Evolutionary conservation across 1,284 basidiomycete species (phyloP).

Genomic region (Ceratobasidium sp.): DNA sequence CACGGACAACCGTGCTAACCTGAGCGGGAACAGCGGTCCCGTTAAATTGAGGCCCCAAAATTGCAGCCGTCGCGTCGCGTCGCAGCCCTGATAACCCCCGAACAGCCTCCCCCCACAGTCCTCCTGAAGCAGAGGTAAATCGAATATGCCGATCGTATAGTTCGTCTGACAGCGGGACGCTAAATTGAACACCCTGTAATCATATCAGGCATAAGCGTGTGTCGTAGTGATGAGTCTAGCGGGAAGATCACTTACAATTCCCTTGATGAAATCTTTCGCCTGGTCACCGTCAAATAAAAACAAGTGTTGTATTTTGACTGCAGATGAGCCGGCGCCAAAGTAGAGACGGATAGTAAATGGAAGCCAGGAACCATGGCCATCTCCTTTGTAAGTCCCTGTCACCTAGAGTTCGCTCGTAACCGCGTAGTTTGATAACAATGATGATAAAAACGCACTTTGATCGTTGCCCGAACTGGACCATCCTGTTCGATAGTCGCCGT

Average conservation of each 20-base stretch:
- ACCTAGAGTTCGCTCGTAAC: conserved; percentile 49
- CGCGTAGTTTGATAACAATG: neutral
- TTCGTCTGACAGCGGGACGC: conserved; percentile 56
- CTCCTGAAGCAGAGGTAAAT: conserved; percentile 55
- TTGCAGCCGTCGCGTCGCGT: conserved; percentile 57
- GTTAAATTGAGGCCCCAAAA: conserved; percentile 57
- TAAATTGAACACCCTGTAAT: conserved; percentile 55
- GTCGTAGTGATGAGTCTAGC: neutral
- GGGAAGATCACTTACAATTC: conserved; percentile 51
- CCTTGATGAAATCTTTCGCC: conserved; percentile 58
- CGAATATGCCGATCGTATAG: conserved; percentile 58
- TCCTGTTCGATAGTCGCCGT: conserved; percentile 56
- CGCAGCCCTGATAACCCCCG: conserved; percentile 57
- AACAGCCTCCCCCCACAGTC: conserved; percentile 58
- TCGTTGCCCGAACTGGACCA: conserved; percentile 59
- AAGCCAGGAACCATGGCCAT: conserved; percentile 55
- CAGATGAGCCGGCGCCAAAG: conserved; percentile 55
- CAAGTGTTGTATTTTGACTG: conserved; percentile 57
- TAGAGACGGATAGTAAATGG: conserved; percentile 59
- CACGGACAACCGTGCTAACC: neutral
- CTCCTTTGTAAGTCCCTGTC: conserved; percentile 57
- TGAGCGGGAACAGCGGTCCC: conserved; percentile 54
- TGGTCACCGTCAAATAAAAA: conserved; percentile 60
- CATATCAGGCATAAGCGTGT: neutral
- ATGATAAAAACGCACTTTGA: conserved; percentile 52